A percentile compares a stretch with the other conserved stretches of the same genome.
Evolutionary conservation across 129 eudicot species (phyloP).

Genomic region (Sambucus nigra): DNA sequence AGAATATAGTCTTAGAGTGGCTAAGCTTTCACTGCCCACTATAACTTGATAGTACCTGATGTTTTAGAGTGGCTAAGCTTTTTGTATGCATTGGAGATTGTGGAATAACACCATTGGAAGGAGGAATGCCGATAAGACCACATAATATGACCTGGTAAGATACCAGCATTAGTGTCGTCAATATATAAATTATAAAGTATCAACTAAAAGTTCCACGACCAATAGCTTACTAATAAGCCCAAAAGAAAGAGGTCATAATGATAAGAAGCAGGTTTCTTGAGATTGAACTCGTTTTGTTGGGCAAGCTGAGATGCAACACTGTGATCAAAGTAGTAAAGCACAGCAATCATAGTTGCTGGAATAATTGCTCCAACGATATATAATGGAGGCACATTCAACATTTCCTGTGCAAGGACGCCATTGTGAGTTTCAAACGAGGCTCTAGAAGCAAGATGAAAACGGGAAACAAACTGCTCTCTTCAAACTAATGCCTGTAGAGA

Average conservation of each 20-base stretch:
- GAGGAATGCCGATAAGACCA: slow-evolving; percentile 93
- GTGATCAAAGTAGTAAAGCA: slow-evolving; percentile 93
- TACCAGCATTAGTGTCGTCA: not conserved
- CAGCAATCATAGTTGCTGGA: slow-evolving; percentile 99
- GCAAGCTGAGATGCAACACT: slow-evolving; percentile 99
- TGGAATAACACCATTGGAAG: slow-evolving; percentile 95
- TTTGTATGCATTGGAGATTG: slow-evolving; percentile 99
- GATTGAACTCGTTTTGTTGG: slow-evolving; percentile 84
- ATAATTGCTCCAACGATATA: slow-evolving; percentile 87
- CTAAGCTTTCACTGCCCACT: too few relatives aligned
- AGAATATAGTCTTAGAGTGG: too few relatives aligned
- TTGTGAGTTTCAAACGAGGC: slow-evolving; percentile 11
- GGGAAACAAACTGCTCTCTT: not conserved
- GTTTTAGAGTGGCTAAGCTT: slow-evolving; percentile 93
- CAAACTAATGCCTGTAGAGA: not conserved
- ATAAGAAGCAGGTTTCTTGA: slow-evolving; percentile 88
- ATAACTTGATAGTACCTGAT: slow-evolving; percentile 46
- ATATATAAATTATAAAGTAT: not conserved
- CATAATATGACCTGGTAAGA: slow-evolving; percentile 65
- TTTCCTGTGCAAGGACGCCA: slow-evolving; percentile 41
- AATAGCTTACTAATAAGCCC: slow-evolving; percentile 71
- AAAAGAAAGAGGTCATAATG: slow-evolving; percentile 94
- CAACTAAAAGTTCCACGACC: not conserved
- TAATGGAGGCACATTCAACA: slow-evolving; percentile 77
- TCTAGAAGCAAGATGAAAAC: too few relatives aligned